A percentile compares a stretch with the other conserved stretches of the same genome.
phyloP scores from a whole-genome alignment of 2,329 filamentous ascomycete species.

The Xylaria sp. region DNA sequence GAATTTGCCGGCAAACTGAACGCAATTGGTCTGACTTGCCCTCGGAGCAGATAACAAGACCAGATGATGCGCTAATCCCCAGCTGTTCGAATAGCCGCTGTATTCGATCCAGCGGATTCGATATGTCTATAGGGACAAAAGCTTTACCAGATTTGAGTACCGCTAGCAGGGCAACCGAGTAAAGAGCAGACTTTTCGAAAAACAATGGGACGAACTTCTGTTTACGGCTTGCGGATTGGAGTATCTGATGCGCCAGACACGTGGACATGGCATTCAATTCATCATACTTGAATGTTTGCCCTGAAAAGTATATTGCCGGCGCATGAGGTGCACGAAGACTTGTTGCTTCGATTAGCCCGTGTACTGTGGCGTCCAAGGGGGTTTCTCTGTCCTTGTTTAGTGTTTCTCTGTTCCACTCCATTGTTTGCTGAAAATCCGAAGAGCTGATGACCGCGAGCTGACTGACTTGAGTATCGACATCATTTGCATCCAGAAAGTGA shows the following conservation, averaged over 20 bases:
- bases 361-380: neutral
- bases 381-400: neutral
- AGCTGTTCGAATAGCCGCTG: constrained; percentile 17
- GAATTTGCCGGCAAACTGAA: neutral
- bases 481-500: neutral
- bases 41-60: constrained; percentile 16
- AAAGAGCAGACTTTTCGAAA: constrained; percentile 18
- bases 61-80: constrained; percentile 12
- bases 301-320: constrained; percentile 7
- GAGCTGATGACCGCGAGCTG: constrained; percentile 4
- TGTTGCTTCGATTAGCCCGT: constrained; percentile 11
- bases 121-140: constrained; percentile 25
- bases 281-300: neutral
- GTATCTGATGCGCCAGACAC: neutral
- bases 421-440: constrained; percentile 9
- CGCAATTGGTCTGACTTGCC: constrained; percentile 13
- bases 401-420: constrained; percentile 14
- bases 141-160: constrained; percentile 19
- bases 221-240: constrained; percentile 1
- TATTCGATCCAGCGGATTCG: constrained; percentile 18
- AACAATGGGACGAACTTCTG: constrained; percentile 9
- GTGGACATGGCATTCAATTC: constrained; percentile 12
- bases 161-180: constrained; percentile 12
- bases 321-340: constrained; percentile 2
- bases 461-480: constrained; percentile 11